Base-by-base conservation (phyloP, 495 filamentous ascomycete species). In the Daldinia loculata region DNA sequence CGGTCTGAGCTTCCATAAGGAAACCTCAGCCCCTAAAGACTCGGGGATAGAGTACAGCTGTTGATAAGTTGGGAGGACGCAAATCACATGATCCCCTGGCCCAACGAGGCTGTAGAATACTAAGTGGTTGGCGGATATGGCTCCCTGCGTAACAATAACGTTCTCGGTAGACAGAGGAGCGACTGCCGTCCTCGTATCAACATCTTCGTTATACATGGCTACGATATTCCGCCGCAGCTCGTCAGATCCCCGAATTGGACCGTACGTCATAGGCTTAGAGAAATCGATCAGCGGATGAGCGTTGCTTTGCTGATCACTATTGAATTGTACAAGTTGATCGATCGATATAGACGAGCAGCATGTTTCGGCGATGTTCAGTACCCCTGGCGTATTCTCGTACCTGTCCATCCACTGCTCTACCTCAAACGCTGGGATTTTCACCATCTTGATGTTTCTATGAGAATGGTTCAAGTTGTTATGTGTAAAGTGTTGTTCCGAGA, bases 351-450 rank as follows among this genome's bases (percentile, higher is more conserved):
- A 93, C 14, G 91, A 89, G 48, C 87, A 90, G 78, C 94, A 97
- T 1, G 94, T 95, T 78, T 97, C 94, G 66, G 93, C 93, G 53
- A 94, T 87, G 76, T 97, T 96, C 77, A 93, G 87, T 30, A 91
- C 90, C 14, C 89, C 89, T 0, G 82, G 84, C 4, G 85, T 89
- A 8, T 76, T 86, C 72, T 97, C 93, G 78, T 94, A 89, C 58
- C 86, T 81, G 84, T 95, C 91, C 93, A 97, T 97, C 93, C 93
- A 97, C 89, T 96, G 89, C 80, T 97, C 93, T 12, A 96, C 91
- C 24, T 89, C 88, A 76, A 96, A 97, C 17, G 86, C 80, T 55
- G 86, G 80, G 69, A 94, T 85, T 69, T 89, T 85, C 30, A 93
- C 90, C 89, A 93, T 93, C 22, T 51, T 81, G 74, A 61, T 22